Base-by-base conservation (phyloP, 176 grass and related monocot genomes). In the Oryza meyeriana region DNA sequence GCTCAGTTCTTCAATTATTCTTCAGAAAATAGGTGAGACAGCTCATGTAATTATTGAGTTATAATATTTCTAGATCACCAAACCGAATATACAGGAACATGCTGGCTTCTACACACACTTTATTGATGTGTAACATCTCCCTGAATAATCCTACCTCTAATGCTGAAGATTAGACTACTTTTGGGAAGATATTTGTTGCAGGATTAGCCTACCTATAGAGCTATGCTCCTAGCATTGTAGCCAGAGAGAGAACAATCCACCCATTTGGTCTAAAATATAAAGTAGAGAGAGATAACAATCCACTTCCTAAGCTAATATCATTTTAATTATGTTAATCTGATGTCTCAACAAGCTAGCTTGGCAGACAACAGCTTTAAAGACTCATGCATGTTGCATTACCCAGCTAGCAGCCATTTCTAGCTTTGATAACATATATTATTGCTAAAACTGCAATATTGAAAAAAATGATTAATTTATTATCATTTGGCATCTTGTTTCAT, bases 331-430 rank as follows among this genome's bases (percentile, higher is more conserved):
- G 24, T 75, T 77, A 76, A 16, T 76, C 11, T 24, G 52, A 24
- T 58, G 4, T n/a, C 31, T 69, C 70, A 17, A 2, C 3, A 14
- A 11, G 50, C 8, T 58, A 63, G 18, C 52, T 58, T n/a, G 52
- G 52, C 52, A 58, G 22, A 55, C 50, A 55, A 55, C 13, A 76
- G 20, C 64, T 81, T 86, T 81, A n/a, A n/a, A n/a, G 78, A 81
- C 62, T 74, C 64, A 63, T 63, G 83, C 65, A 87, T 82, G 12
- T 50, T 82, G 48, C 71, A 87, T 31, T 62, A n/a, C 22, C 8
- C 3, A 50, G 50, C 5, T 57, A 82, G 39, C 52, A 52, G 79
- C 31, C 79, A 77, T 16, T 48, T 30, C 52, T 24, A n/a, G 16
- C 4, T 47, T 87, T 81, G 71, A 81, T 50, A 34, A 55, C 24